Evolutionary conservation across 2,329 filamentous ascomycete genomes (phyloP).

Genomic region (Periconia sp.): DNA sequence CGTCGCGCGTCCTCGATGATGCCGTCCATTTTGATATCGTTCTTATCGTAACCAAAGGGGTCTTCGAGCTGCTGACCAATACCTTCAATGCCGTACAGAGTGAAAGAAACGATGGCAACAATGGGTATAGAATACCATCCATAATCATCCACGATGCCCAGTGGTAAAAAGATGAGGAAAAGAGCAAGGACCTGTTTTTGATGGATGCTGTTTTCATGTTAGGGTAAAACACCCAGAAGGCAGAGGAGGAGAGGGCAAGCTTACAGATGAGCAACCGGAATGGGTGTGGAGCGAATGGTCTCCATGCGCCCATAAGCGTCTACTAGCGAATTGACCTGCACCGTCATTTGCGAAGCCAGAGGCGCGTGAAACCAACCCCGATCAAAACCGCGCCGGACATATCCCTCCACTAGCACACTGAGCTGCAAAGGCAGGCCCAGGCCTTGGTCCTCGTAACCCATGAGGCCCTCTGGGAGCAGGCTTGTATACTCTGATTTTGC

Average conservation of each 20-base stretch:
- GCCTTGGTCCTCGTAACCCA: slow-evolving; percentile 59
- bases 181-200: slow-evolving; percentile 65
- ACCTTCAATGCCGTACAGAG: slow-evolving; percentile 65
- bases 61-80: slow-evolving; percentile 67
- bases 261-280: slow-evolving; percentile 63
- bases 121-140: slow-evolving; percentile 64
- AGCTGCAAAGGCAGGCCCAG: slow-evolving; percentile 63
- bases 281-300: slow-evolving; percentile 64
- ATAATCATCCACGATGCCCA: slow-evolving; percentile 65
- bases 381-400: slow-evolving; percentile 59
- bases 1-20: slow-evolving; percentile 62
- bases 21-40: slow-evolving; percentile 69
- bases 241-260: slow-evolving; percentile 3
- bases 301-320: slow-evolving; percentile 66
- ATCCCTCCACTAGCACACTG: slow-evolving; percentile 61
- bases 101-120: slow-evolving; percentile 63
- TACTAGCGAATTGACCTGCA: slow-evolving; percentile 58
- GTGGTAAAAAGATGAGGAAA: slow-evolving; percentile 62
- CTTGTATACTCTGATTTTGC: slow-evolving; percentile 53
- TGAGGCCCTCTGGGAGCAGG: slow-evolving; percentile 53
- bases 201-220: slow-evolving; percentile 53
- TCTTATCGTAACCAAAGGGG: slow-evolving; percentile 66
- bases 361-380: slow-evolving; percentile 63
- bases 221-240: neutral
- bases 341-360: slow-evolving; percentile 59